Evolutionary conservation across 495 filamentous ascomycete species (phyloP), one percentile per base, ranked within the genome.

Genomic region (Penicillium pulvis): DNA sequence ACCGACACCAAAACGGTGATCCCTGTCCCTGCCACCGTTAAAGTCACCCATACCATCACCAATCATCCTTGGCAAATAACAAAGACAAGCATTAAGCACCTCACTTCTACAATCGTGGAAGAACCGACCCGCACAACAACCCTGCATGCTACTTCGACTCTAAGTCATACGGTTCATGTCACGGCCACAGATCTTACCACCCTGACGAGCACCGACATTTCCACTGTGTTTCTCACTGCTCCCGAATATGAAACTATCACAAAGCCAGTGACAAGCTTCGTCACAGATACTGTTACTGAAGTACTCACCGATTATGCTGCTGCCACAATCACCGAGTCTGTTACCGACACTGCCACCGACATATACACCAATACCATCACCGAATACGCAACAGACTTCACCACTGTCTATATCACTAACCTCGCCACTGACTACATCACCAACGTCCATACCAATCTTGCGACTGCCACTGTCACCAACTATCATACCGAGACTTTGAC

Each of bases 401-500:
- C 16, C 4, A 52, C 50, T 8, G 17, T 31, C 14, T 52, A 41
- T 16, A 36, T 52, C 50, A 52, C 50, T 11, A 31, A 39, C 7
- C 35, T n/a, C 41, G 33, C 31, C 23, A 52, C 50, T 36, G 31
- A 2, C 19, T 52, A 36, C 26, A 20, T 39, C 30, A 52, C 31
- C 16, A 17, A 52, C 8, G 10, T 52, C 41, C 33, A 52, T 39
- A 50, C 45, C 1, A 35, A 48, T 26, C 6, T 49, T 42, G 33
- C 6, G 30, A 56, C 45, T n/a, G 54, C 44, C 19, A 41, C 54
- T 0, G 19, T 50, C 17, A 56, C 54, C 35, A 50, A 56, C 20
- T 56, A 56, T 42, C 54, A 56, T 50, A 56, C 54, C 31, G 33
- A 56, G 35, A 56, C 54, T 28, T 14, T 48, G 8, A 56, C 54